Conservation (phyloP, 192 early-diverging fungal genomes). For the Coemansia sp. region DNA sequence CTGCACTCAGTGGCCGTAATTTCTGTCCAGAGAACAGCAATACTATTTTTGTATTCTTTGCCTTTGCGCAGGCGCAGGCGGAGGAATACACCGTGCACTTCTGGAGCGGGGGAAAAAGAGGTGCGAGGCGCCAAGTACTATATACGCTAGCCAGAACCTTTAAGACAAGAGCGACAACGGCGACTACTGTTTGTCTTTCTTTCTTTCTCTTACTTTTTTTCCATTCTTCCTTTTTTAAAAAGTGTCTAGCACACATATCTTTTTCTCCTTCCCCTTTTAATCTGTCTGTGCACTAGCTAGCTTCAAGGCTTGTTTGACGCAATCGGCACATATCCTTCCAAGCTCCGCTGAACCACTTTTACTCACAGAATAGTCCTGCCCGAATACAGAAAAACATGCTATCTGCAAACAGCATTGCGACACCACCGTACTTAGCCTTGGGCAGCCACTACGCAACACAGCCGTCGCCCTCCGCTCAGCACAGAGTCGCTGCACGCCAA, state of each 20-base stretch:
- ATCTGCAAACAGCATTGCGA: constrained; percentile 40
- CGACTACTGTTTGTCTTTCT: constrained; percentile 15
- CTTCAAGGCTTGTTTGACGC: constrained; percentile 5
- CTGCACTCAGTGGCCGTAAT: constrained; percentile 5
- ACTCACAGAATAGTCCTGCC: not conserved
- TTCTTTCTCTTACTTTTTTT: constrained; percentile 6
- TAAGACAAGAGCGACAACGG: not conserved
- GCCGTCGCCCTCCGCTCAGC: not conserved
- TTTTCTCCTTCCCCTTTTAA: constrained; percentile 21
- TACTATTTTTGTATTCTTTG: constrained; percentile 8
- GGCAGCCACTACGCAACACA: constrained; percentile 9
- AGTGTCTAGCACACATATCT: constrained; percentile 14
- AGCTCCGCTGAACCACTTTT: not conserved
- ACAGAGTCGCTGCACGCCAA: constrained; percentile 4
- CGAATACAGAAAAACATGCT: constrained; percentile 26
- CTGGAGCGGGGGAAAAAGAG: not conserved
- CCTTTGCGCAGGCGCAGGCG: constrained; percentile 7
- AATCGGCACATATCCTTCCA: constrained; percentile 7
- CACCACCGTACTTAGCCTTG: constrained; percentile 12
- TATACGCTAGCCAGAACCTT: not conserved
- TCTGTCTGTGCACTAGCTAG: constrained; percentile 7
- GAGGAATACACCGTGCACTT: constrained; percentile 10
- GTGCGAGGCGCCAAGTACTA: constrained; percentile 9
- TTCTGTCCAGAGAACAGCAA: constrained; percentile 4
- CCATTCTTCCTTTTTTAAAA: constrained; percentile 2